Evolutionary conservation across 1,139 yeast species (phyloP).

Genomic region (Zhuliangozyma parablackwelliae): DNA sequence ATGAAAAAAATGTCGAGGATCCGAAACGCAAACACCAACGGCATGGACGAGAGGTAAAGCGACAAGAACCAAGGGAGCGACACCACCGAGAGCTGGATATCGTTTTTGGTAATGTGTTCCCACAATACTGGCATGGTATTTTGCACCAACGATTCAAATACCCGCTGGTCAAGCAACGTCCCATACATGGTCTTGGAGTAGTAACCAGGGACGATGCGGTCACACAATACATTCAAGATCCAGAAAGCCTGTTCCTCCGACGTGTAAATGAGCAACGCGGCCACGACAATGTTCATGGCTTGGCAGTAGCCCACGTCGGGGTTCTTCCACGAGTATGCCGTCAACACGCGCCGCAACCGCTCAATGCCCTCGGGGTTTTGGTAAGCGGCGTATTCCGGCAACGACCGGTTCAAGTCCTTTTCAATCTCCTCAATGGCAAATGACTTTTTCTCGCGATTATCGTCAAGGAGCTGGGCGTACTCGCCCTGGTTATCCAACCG

Average conservation of each 20-base stretch:
- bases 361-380: conserved; percentile 82
- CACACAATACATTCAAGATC: conserved; percentile 82
- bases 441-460: conserved; percentile 60
- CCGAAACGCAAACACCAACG: conserved; percentile 87
- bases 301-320: conserved; percentile 98
- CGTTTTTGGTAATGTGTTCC: conserved; percentile 73
- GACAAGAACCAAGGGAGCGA: conserved; percentile 97
- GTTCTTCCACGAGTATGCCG: conserved; percentile 95
- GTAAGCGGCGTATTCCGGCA: conserved; percentile 95
- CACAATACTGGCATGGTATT: conserved; percentile 86
- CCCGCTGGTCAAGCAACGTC: conserved; percentile 87
- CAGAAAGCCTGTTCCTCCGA: conserved; percentile 98
- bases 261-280: conserved; percentile 88
- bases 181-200: conserved; percentile 98
- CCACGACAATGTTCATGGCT: conserved; percentile 97
- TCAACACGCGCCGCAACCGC: conserved; percentile 78
- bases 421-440: conserved; percentile 94
- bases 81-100: conserved; percentile 91
- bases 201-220: conserved; percentile 86
- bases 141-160: conserved; percentile 84
- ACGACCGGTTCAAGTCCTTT: conserved; percentile 86
- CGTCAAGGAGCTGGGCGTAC: conserved; percentile 55
- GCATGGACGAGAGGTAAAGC: conserved; percentile 87
- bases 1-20: conserved; percentile 87
- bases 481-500: conserved; percentile 61